Percentiles rank a stretch among this genome's conserved stretches.
Conservation (phyloP, 164 flowering plant species). For the Vitis riparia region DNA sequence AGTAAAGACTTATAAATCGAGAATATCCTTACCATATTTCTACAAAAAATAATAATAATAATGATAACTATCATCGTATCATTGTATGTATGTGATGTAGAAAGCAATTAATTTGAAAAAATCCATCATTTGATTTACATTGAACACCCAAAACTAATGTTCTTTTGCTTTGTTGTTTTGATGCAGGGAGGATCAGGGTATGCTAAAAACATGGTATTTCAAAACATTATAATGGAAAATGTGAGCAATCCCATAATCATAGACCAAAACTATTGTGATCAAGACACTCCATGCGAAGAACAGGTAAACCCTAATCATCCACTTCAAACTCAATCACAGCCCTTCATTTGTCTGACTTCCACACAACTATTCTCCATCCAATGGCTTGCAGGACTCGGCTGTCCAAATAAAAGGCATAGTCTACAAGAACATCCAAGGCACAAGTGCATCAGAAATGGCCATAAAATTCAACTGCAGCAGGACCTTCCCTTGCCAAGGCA, state of each 20-base stretch:
- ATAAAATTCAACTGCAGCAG: conserved; percentile 51
- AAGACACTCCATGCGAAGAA: conserved; percentile 26
- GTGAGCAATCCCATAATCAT: conserved; percentile 73
- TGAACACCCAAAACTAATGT: too few species aligned
- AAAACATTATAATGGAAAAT: conserved; percentile 37
- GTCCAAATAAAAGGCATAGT: conserved; percentile 44
- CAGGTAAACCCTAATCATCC: conserved; percentile 25
- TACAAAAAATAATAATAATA: too few species aligned
- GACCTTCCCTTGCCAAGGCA: conserved; percentile 37
- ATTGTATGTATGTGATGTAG: too few species aligned
- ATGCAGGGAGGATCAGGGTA: conserved; percentile 55
- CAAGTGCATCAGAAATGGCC: conserved; percentile 48
- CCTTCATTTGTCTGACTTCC: neutral
- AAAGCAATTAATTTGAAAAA: too few species aligned
- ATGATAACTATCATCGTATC: too few species aligned
- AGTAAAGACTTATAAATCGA: too few species aligned
- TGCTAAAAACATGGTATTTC: conserved; percentile 39
- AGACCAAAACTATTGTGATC: conserved; percentile 66
- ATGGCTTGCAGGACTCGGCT: conserved; percentile 37
- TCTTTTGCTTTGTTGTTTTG: too few species aligned
- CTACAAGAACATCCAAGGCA: conserved; percentile 49
- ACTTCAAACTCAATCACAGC: neutral
- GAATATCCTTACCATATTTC: too few species aligned
- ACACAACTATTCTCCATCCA: too few species aligned
- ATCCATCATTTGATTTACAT: too few species aligned